A percentile compares a stretch with the other conserved stretches of the same genome.
phyloP scores from a whole-genome alignment of 345 rosid species.

The Physaria fendleri region DNA sequence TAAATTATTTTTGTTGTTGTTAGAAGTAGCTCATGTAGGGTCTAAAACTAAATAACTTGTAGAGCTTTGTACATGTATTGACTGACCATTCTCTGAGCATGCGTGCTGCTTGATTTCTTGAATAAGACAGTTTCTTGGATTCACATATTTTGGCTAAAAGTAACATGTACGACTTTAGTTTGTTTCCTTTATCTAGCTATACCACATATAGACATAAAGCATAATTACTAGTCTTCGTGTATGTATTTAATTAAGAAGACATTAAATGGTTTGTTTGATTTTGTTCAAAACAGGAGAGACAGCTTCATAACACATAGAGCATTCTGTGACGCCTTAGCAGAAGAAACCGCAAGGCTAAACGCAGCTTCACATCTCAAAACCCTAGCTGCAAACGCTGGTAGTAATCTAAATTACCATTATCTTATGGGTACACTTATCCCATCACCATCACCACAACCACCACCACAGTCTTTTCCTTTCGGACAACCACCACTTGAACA shows the following conservation, averaged over 20 bases:
- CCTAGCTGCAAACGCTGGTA: conserved; percentile 17
- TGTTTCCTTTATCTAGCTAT: background rate
- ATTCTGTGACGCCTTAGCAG: conserved; percentile 94
- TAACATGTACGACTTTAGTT: background rate
- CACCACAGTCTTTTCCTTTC: conserved; percentile 41
- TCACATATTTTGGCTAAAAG: conserved; percentile 15
- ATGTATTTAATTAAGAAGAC: background rate
- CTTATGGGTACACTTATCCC: conserved; percentile 42
- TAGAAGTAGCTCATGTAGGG: conserved; percentile 14
- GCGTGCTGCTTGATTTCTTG: conserved; percentile 8
- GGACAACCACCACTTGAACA: conserved; percentile 39
- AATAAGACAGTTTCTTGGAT: conserved; percentile 14
- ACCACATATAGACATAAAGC: background rate
- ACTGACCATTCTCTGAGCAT: conserved; percentile 13
- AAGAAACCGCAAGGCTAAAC: conserved; percentile 84
- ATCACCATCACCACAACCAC: conserved; percentile 34
- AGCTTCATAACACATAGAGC: conserved; percentile 98
- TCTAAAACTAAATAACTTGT: background rate
- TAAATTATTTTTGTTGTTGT: background rate
- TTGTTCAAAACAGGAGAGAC: conserved; percentile 57
- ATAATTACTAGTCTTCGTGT: background rate
- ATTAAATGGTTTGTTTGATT: background rate
- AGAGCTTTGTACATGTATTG: background rate
- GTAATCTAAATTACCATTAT: conserved; percentile 44
- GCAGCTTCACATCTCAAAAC: conserved; percentile 51